Base-by-base conservation (phyloP, 495 filamentous ascomycete species). In the Emericellopsis terricola region DNA sequence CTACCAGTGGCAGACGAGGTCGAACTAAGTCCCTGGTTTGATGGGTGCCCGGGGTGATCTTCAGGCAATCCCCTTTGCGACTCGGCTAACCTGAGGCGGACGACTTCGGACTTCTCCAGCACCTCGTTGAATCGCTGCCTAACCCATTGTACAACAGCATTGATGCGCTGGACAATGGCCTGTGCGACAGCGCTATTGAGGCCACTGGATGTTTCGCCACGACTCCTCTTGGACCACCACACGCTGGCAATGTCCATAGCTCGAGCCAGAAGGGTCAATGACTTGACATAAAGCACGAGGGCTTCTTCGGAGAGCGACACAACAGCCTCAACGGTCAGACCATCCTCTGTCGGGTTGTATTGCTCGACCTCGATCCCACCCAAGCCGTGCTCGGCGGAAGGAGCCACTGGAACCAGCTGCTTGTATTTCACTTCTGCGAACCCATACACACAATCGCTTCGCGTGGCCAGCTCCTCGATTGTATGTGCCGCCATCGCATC, bases 371-470 rank as follows among this genome's bases (percentile, higher is more conserved):
- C 46, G 11, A 57, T 26, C 5, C 78, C 70, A 15, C 78, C 74
- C 16, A 83, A 65, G 8, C 73, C 74, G 41, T 72, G 67, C 30
- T 77, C 71, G 42, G 69, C 72, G 0, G 78, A 84, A 10, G 87
- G 89, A 4, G 81, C 74, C 16, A 89, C 52, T 4, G 89, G 89
- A 9, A 96, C 69, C 20, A 97, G 67, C 48, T 97, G 89, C 53
- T 89, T 89, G 59, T 87, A 94, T 56, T 97, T 97, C 40, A 97
- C 86, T 53, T 96, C 89, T 8, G 89, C 89, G 55, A 96, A 94
- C 15, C 83, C 83, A 50, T 81, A 96, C 1, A 97, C 84, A 19
- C 94, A 86, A 49, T 97, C 85, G 42, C 83, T 93, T 18, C 82
- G 74, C 11, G 79, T 85, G 5, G 91, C 91, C 33, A 76, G 76